Conservation (phyloP, 2,329 filamentous ascomycete species). For the Penicillium griseofulvum region DNA sequence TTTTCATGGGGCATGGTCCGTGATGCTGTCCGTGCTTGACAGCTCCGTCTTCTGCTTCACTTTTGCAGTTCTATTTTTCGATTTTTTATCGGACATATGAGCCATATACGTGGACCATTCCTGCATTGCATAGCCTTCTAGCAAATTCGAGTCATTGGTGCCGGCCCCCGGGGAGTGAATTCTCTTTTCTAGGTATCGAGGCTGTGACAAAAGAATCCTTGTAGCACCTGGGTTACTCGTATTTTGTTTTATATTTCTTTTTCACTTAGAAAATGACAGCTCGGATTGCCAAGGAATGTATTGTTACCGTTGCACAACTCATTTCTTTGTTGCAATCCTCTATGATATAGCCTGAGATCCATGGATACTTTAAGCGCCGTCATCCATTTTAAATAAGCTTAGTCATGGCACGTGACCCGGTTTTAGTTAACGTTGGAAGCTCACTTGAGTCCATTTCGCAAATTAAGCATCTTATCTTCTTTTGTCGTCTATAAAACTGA, state of each 20-base stretch:
- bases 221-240: neutral
- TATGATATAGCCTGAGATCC: too few species aligned
- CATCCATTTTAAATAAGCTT: too few species aligned
- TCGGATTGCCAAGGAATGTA: neutral
- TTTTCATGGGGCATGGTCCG: slow-evolving; percentile 10
- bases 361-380: too few species aligned
- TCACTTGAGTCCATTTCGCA: too few species aligned
- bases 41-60: neutral
- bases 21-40: slow-evolving; percentile 20
- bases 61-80: neutral
- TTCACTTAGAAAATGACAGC: neutral
- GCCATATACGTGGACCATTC: neutral
- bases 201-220: neutral
- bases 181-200: neutral
- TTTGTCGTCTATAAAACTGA: too few species aligned
- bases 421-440: too few species aligned
- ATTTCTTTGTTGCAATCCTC: neutral
- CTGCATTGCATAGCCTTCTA: neutral
- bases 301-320: neutral
- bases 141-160: neutral
- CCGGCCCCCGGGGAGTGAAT: neutral
- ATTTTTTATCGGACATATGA: too few species aligned
- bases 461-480: too few species aligned
- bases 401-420: too few species aligned
- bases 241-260: neutral